Evolutionary conservation across 768 basidiomycete genomes (phyloP).

Genomic region (Russula sp.): DNA sequence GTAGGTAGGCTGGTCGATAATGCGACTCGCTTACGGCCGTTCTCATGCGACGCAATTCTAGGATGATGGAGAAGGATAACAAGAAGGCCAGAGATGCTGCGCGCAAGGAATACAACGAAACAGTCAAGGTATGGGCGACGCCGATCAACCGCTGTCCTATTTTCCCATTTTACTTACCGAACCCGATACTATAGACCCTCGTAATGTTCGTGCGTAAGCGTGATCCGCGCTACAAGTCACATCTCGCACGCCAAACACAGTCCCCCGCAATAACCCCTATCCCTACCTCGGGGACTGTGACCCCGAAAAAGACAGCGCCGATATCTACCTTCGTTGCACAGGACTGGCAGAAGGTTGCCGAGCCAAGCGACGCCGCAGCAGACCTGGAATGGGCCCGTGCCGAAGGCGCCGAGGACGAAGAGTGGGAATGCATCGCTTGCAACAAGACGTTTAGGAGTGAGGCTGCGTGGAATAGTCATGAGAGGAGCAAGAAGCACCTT

Average conservation of each 20-base stretch:
- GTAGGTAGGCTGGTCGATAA: conserved; percentile 31
- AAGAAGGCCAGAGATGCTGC: conserved; percentile 86
- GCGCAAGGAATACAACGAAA: conserved; percentile 88
- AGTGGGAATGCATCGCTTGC: conserved; percentile 96
- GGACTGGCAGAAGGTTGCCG: conserved; percentile 76
- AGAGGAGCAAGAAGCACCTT: conserved; percentile 89
- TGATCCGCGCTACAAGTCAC: conserved; percentile 79
- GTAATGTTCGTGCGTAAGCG: conserved; percentile 76
- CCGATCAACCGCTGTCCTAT: not conserved
- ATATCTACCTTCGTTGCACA: conserved; percentile 66
- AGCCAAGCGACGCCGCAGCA: conserved; percentile 37
- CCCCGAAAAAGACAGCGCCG: conserved; percentile 33
- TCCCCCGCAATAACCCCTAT: conserved; percentile 29
- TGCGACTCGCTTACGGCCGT: not conserved
- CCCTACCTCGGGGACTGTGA: conserved; percentile 19
- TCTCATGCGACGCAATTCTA: conserved; percentile 29
- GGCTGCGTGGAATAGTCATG: conserved; percentile 94
- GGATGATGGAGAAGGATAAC: conserved; percentile 94
- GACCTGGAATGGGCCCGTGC: conserved; percentile 74
- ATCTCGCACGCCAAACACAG: conserved; percentile 46
- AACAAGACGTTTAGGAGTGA: conserved; percentile 85
- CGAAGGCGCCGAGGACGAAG: conserved; percentile 65
- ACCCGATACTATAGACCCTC: conserved; percentile 45
- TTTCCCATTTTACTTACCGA: not conserved
- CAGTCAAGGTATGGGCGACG: conserved; percentile 56